Conservation (phyloP, 129 eudicot species). For the Chrysanthemum lavandulifolium region DNA sequence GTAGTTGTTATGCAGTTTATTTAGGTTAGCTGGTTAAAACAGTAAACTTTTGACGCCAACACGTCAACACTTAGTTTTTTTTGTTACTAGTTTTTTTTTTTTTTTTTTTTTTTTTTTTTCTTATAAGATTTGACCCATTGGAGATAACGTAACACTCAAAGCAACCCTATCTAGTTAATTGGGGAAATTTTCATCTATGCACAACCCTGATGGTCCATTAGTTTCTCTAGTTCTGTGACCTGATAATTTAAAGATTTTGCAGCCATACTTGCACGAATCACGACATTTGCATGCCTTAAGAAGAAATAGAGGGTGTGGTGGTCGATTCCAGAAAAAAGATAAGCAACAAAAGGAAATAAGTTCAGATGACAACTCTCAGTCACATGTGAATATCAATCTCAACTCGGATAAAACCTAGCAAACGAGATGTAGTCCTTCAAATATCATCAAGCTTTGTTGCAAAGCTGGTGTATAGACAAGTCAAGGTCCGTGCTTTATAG, state of each 20-base stretch:
- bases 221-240: neutral
- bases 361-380: slow-evolving; percentile 43
- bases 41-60: neutral
- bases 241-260: slow-evolving; percentile 27
- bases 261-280: slow-evolving; percentile 94
- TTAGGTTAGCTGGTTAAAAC: neutral
- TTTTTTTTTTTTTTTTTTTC: neutral
- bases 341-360: slow-evolving; percentile 54
- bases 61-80: too few relatives aligned
- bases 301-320: slow-evolving; percentile 78
- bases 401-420: slow-evolving; percentile 46
- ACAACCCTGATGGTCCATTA: slow-evolving; percentile 1
- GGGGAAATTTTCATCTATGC: neutral
- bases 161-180: neutral
- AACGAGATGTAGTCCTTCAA: neutral
- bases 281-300: slow-evolving; percentile 84
- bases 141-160: neutral
- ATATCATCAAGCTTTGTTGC: slow-evolving; percentile 22
- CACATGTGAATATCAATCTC: slow-evolving; percentile 58
- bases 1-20: neutral
- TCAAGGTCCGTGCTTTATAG: slow-evolving; percentile 29
- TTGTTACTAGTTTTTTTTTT: neutral
- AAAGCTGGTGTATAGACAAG: slow-evolving; percentile 33
- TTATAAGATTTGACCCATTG: neutral
- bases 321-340: slow-evolving; percentile 78